Base-by-base conservation (phyloP, 2,329 filamentous ascomycete species). In the Davidsoniella neocaledoniae region DNA sequence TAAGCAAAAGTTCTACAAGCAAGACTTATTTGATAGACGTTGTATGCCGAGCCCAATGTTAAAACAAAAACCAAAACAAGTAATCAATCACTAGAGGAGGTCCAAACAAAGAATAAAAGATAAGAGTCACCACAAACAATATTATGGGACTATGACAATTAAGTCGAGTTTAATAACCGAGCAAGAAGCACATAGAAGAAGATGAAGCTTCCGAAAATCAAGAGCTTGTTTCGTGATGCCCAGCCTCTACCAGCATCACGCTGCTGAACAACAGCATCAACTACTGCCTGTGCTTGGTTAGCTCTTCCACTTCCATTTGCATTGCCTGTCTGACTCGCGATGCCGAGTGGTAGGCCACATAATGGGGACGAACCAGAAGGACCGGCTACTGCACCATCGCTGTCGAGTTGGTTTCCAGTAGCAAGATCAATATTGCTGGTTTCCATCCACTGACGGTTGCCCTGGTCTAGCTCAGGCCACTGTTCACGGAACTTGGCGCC, bases 361-460 rank as follows among this genome's bases (percentile, higher is more conserved):
- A 68, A 70, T 9, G 65, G 61, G 4, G 52, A 56, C 38, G 58
- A 59, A 49, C 65, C 66, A 3, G 68, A 64, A 48, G 33, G 29
- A 40, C 25, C 51, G 10, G 46, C 41, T 41, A 33, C 48, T 19
- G 52, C 48, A 26, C 76, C 70, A 26, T 33, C 43, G 21, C 38
- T 37, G n/a, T 38, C 42, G 16, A 19, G 41, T 2, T 71, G 72
- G n/a, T 76, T 68, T 1, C 91, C 91, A 0, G 86, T 94, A 8
- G 69, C 68, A 5, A 75, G 67, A 63, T 98, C 86, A 57, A 98
- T 79, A 56, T 79, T 77, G 60, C 85, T 78, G 60, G 86, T 79
- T 61, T 78, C 78, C 72, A 98, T 93, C 86, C 86, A 95, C 59
- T 78, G 79, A 79, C 82, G 85, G 62, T 98, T 98, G 68, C 91